These are phyloP conservation scores for Aureoboletus auriporus DNA, from an alignment of 768 basidiomycete species.

Conservation along the genomic window DNA sequence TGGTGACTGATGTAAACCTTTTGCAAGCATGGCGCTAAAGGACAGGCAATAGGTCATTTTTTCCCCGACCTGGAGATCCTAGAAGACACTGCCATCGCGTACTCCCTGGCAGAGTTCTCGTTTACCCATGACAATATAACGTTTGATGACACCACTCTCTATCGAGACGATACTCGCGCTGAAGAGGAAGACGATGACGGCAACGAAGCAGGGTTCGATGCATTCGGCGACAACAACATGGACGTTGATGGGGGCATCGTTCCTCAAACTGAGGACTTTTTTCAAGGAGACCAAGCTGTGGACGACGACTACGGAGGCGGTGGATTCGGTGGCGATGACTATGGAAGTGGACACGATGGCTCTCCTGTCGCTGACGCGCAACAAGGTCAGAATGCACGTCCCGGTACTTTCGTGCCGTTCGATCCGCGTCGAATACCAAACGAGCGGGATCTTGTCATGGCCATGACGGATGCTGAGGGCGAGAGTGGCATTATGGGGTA, in stretches of 20 bases:
- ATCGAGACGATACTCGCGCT: slow-evolving; percentile 48
- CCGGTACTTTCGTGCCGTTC: slow-evolving; percentile 67
- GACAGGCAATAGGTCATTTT: slow-evolving; percentile 51
- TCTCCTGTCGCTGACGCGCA: slow-evolving; percentile 44
- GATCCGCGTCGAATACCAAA: slow-evolving; percentile 78
- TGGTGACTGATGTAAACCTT: slow-evolving; percentile 18
- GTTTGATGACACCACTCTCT: slow-evolving; percentile 60
- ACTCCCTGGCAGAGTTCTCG: slow-evolving; percentile 76
- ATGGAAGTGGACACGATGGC: slow-evolving; percentile 35
- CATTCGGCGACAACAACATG: slow-evolving; percentile 28
- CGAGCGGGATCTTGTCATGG: slow-evolving; percentile 80
- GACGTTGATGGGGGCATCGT: slow-evolving; percentile 38
- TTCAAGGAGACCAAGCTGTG: slow-evolving; percentile 57
- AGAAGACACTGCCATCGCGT: slow-evolving; percentile 71
- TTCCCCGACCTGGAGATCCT: slow-evolving; percentile 64
- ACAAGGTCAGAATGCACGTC: slow-evolving; percentile 33
- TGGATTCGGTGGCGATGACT: slow-evolving; percentile 41
- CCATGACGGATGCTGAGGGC: slow-evolving; percentile 69
- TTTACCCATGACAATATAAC: slow-evolving; percentile 66
- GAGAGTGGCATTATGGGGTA: slow-evolving; percentile 70
- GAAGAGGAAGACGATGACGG: slow-evolving; percentile 35
- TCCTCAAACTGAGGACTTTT: slow-evolving; percentile 58
- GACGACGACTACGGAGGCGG: slow-evolving; percentile 43
- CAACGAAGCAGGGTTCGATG: slow-evolving; percentile 18
- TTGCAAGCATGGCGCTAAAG: slow-evolving; percentile 4